A percentile compares a stretch with the other conserved stretches of the same genome.
These are phyloP conservation scores for Solanum virginianum DNA, from an alignment of 257 asterid species.

Conservation along the genomic window DNA sequence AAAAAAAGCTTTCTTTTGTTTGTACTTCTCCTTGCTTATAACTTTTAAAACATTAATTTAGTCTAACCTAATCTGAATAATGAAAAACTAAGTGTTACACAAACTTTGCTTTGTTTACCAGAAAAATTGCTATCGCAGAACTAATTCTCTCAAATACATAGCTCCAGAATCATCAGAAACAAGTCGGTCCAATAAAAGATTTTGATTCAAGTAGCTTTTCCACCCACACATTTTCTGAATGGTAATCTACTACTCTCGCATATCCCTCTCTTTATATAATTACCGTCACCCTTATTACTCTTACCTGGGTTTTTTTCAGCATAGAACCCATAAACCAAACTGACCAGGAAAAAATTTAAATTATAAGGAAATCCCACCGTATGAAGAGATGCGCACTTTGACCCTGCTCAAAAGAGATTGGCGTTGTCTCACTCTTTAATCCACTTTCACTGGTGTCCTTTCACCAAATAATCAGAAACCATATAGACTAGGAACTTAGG, in stretches of 20 bases:
- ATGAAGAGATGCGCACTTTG: background rate
- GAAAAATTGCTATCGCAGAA: background rate
- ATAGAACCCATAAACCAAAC: background rate
- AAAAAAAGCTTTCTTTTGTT: background rate
- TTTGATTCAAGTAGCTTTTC: background rate
- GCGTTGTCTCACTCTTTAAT: background rate
- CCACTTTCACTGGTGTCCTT: background rate
- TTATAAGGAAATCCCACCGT: background rate
- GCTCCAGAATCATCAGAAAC: background rate
- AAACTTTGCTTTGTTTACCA: background rate
- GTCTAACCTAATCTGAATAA: background rate
- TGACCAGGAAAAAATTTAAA: background rate
- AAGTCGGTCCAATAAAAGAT: background rate
- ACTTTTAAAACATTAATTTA: background rate
- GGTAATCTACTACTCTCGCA: background rate
- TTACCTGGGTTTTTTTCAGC: background rate
- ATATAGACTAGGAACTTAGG: background rate
- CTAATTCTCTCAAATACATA: background rate
- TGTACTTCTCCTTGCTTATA: background rate
- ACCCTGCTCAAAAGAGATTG: background rate
- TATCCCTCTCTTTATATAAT: background rate
- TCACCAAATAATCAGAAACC: background rate
- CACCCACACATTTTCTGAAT: background rate
- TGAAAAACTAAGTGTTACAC: background rate
- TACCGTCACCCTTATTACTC: background rate